Conservation (phyloP, 108 stramenopile species). For the Fistulifera pelliculosa region DNA sequence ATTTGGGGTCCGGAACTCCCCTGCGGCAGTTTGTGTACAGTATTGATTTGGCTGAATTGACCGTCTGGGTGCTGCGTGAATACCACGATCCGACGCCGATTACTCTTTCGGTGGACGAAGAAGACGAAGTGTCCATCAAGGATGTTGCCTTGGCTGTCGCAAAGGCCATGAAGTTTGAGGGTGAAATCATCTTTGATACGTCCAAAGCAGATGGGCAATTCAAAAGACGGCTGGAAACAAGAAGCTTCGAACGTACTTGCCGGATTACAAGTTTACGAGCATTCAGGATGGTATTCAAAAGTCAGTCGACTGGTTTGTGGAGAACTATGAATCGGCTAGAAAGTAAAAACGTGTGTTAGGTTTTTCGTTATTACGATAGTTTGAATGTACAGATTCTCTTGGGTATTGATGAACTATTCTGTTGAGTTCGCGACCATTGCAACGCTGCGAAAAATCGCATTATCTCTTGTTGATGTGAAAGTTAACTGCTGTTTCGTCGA, state of each 20-base stretch:
- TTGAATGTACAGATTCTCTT: background rate
- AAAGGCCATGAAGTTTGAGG: slow-evolving; percentile 90
- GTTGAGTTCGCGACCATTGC: too few species aligned
- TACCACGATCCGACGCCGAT: slow-evolving; percentile 91
- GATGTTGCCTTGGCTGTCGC: slow-evolving; percentile 90
- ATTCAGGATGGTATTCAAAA: slow-evolving; percentile 89
- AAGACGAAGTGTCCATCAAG: slow-evolving; percentile 91
- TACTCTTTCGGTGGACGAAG: slow-evolving; percentile 89
- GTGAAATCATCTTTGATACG: slow-evolving; percentile 85
- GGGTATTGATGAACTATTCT: too few species aligned
- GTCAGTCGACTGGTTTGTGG: slow-evolving; percentile 89
- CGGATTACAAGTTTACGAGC: slow-evolving; percentile 91
- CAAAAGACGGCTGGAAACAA: slow-evolving; percentile 97
- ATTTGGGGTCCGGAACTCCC: slow-evolving; percentile 97
- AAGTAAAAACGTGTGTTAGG: slow-evolving; percentile 26
- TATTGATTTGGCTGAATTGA: slow-evolving; percentile 90
- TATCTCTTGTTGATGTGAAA: too few species aligned
- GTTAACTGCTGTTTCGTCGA: too few species aligned
- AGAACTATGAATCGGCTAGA: slow-evolving; percentile 69
- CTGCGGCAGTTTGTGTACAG: slow-evolving; percentile 96
- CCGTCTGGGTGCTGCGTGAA: slow-evolving; percentile 90
- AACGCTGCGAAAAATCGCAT: too few species aligned
- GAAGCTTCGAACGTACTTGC: slow-evolving; percentile 73
- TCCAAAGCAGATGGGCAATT: slow-evolving; percentile 95
- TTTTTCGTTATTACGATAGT: background rate